Percentiles rank a stretch among this genome's conserved stretches.
These are phyloP conservation scores for Ophiocordyceps camponoti-floridani DNA, from an alignment of 2,329 filamentous ascomycete species.

Conservation along the genomic window DNA sequence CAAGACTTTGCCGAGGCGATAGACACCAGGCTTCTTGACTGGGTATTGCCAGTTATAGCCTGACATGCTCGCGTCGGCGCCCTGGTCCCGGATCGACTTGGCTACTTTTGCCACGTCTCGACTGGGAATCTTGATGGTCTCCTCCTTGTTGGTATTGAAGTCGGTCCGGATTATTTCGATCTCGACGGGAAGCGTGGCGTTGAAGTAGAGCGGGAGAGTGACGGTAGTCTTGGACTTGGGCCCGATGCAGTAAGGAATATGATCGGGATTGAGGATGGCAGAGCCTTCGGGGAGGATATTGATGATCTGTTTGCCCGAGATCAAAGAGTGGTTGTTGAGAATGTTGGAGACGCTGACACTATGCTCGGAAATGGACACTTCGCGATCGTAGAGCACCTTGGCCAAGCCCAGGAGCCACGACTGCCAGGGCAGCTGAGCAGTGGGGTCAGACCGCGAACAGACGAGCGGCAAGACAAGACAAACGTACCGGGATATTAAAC, in stretches of 20 bases:
- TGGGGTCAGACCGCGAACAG: background rate
- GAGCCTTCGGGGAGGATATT: conserved; percentile 96
- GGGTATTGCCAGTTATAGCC: conserved; percentile 54
- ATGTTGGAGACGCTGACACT: conserved; percentile 79
- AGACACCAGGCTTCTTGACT: conserved; percentile 75
- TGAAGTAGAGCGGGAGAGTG: conserved; percentile 73
- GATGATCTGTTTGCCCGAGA: conserved; percentile 91
- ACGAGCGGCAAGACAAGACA: background rate
- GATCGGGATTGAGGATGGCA: conserved; percentile 70
- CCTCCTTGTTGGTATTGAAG: conserved; percentile 61
- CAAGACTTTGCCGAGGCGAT: conserved; percentile 67
- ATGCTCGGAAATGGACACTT: conserved; percentile 83
- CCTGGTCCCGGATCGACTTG: conserved; percentile 47
- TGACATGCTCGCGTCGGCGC: conserved; percentile 39
- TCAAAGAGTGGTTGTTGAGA: conserved; percentile 80
- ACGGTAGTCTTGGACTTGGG: conserved; percentile 38
- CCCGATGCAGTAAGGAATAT: conserved; percentile 66
- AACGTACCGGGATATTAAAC: conserved; percentile 66
- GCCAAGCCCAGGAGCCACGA: conserved; percentile 54
- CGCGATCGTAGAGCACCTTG: conserved; percentile 79
- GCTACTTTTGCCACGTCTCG: conserved; percentile 61
- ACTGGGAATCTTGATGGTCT: conserved; percentile 57
- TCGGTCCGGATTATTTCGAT: conserved; percentile 84
- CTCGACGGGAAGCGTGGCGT: conserved; percentile 74
- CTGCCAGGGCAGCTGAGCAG: conserved; percentile 48